Evolutionary conservation across 2,329 filamentous ascomycete species (phyloP).

Genomic region (Rachicladosporium sp.): DNA sequence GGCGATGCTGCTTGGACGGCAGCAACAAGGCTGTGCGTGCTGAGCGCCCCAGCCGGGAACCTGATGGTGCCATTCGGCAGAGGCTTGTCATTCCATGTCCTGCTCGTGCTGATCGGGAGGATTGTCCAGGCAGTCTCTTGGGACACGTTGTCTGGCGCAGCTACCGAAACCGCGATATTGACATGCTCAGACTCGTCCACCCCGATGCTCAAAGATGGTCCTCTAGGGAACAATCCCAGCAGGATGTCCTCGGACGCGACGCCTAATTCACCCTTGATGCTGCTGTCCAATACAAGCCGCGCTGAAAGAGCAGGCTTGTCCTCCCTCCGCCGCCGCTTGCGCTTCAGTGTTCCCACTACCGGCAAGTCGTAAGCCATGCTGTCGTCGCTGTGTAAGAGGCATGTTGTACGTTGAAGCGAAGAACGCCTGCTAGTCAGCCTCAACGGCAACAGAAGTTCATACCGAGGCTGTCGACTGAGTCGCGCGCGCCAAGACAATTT

Average conservation of each 20-base stretch:
- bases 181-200: conserved; percentile 23
- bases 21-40: conserved; percentile 67
- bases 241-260: conserved; percentile 80
- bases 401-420: too few relatives aligned
- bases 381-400: too few relatives aligned
- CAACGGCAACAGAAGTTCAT: too few relatives aligned
- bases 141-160: conserved; percentile 45
- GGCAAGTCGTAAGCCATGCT: conserved; percentile 34
- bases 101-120: conserved; percentile 50
- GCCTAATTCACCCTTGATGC: conserved; percentile 73
- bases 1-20: conserved; percentile 59
- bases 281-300: conserved; percentile 71
- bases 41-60: conserved; percentile 59
- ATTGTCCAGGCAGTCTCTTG: conserved; percentile 70
- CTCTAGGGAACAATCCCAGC: conserved; percentile 58
- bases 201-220: background rate
- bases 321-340: conserved; percentile 34
- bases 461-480: too few relatives aligned
- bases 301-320: conserved; percentile 68
- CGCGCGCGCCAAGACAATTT: too few relatives aligned
- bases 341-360: conserved; percentile 35
- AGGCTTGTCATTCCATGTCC: conserved; percentile 40
- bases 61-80: conserved; percentile 68
- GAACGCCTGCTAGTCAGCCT: too few relatives aligned
- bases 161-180: conserved; percentile 63